Base-by-base conservation (phyloP, 2,329 filamentous ascomycete species). In the Beauveria varroae region DNA sequence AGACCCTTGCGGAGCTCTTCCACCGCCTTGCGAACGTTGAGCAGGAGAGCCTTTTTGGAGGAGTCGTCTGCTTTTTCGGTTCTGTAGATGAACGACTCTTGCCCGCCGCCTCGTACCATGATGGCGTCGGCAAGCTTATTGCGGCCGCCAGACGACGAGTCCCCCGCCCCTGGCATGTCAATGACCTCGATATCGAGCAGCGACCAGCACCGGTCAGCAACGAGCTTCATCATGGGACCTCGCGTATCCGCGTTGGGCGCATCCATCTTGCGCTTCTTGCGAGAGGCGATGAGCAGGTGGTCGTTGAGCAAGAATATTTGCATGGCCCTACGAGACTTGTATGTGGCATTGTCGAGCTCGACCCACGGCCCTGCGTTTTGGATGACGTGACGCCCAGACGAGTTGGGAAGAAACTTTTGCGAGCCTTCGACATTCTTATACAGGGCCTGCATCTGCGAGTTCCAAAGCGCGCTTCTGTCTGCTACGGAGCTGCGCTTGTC, bases 371-470 rank as follows among this genome's bases (percentile, higher is more conserved):
- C 89, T 4, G 92, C 96, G 73, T 98, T 93, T 72, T 96, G 87
- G 2, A 98, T 86, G 51, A 99, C 92, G 72, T 97, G 96, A 44
- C 95, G 87, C n/a, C 93, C 93, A 22, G 90, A 86, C 22, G 92
- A 83, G 60, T 93, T 95, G 16, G 95, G 95, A 12, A 99, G 79
- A 70, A 96, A 99, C 73, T 98, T 98, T 70, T 99, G 95, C 10
- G 93, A 96, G 1, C 93, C 93, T 73, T 98, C 95, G n/a, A 99
- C 91, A 49, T 89, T 90, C 77, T 97, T 98, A 86, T 95, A 99
- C 51, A 99, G 78, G 26, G 91, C 88, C 74, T 78, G 72, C 81
- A 88, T 86, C 72, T 88, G 86, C 37, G 84, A 82, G 69, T 86
- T 87, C 86, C 86, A 88, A 57, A 88, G 77, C 18, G 80, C 84